Evolutionary conservation across 768 basidiomycete species (phyloP).

Genomic region (Lactarius hengduanensis): DNA sequence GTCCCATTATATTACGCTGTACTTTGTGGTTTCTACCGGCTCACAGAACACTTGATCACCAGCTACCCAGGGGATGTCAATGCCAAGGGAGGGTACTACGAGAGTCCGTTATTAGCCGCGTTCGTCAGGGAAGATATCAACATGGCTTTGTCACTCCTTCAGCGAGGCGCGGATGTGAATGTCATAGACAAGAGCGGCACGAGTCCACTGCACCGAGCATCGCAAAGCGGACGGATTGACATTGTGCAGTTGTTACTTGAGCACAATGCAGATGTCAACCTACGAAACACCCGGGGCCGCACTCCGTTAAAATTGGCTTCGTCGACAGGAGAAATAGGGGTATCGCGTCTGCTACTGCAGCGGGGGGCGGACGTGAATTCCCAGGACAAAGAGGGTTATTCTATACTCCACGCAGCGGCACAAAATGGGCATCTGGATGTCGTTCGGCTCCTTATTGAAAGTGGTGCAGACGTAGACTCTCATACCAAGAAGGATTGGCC

Average conservation of each 20-base stretch:
- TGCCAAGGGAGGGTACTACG: neutral
- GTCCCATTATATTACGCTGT: conserved; percentile 8
- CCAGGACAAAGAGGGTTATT: neutral
- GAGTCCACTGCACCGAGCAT: neutral
- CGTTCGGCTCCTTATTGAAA: neutral
- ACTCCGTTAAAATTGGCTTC: neutral
- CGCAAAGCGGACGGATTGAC: neutral
- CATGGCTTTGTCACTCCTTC: neutral
- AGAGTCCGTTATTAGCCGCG: neutral
- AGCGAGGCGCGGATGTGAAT: conserved; percentile 3
- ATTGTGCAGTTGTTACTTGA: conserved; percentile 1
- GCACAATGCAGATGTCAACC: conserved; percentile 1
- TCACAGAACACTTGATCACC: conserved; percentile 2
- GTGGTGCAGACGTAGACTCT: neutral
- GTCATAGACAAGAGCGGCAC: too few species aligned
- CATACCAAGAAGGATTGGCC: too few species aligned
- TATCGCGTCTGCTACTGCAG: neutral
- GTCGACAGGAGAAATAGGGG: neutral
- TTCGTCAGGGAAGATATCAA: neutral
- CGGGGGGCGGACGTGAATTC: neutral
- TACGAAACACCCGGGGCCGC: neutral
- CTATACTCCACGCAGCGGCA: neutral
- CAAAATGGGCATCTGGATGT: neutral
- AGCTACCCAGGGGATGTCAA: neutral
- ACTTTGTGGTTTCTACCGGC: neutral